Conservation (phyloP, 352 stramenopile genomes). For the Thalassiosira delicatula region DNA sequence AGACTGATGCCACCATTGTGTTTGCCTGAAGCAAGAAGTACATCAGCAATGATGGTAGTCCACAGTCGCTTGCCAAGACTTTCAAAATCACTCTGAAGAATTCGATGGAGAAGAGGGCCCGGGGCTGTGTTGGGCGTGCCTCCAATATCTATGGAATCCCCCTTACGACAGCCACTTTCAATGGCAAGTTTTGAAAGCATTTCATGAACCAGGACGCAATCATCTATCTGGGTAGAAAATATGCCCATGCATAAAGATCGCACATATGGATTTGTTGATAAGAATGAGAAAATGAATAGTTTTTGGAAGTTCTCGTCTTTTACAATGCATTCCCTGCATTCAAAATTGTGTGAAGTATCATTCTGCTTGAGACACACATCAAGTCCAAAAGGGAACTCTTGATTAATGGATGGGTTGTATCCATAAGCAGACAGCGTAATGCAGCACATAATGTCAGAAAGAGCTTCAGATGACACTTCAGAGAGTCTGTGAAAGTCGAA, state of each 20-base stretch:
- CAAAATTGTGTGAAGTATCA: background rate
- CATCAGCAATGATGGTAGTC: conserved; percentile 77
- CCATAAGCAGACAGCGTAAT: conserved; percentile 64
- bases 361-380: background rate
- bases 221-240: conserved; percentile 33
- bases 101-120: conserved; percentile 66
- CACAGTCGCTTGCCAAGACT: conserved; percentile 72
- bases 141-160: conserved; percentile 32
- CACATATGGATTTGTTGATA: conserved; percentile 55
- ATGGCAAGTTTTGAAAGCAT: conserved; percentile 36
- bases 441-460: conserved; percentile 75
- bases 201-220: conserved; percentile 39
- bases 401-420: conserved; percentile 37
- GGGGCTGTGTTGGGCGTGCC: conserved; percentile 35
- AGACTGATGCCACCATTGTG: conserved; percentile 23
- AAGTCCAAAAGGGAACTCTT: conserved; percentile 40
- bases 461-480: conserved; percentile 68
- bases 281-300: conserved; percentile 45
- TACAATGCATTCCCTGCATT: conserved; percentile 11
- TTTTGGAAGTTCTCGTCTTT: conserved; percentile 47
- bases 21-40: conserved; percentile 64
- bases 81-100: conserved; percentile 80
- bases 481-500: conserved; percentile 79
- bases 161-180: conserved; percentile 17
- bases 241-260: conserved; percentile 42